These are phyloP conservation scores for Backusella westeae DNA, from an alignment of 192 early-diverging fungal species.

Conservation along the genomic window DNA sequence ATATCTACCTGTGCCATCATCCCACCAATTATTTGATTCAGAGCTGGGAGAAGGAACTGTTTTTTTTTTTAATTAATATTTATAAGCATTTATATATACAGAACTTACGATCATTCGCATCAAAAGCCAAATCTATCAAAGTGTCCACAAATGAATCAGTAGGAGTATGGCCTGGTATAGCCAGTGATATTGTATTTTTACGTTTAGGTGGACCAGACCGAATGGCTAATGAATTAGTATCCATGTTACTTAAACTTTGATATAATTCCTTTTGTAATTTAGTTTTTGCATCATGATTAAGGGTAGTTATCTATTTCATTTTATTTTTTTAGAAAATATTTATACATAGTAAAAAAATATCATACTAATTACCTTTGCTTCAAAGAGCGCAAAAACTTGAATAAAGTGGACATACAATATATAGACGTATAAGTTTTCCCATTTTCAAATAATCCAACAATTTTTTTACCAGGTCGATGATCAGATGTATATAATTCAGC, in stretches of 20 bases:
- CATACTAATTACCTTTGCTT: conserved; percentile 26
- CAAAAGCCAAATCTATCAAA: conserved; percentile 22
- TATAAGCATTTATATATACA: not conserved
- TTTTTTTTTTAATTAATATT: not conserved
- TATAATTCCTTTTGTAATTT: conserved; percentile 51
- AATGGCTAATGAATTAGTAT: not conserved
- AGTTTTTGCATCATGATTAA: conserved; percentile 44
- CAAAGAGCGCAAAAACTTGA: conserved; percentile 33
- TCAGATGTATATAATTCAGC: conserved; percentile 70
- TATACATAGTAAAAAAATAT: conserved; percentile 9
- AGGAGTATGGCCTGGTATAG: not conserved
- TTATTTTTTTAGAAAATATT: not conserved
- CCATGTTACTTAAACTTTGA: conserved; percentile 30
- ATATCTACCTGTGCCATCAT: conserved; percentile 32
- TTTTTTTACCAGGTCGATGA: conserved; percentile 64
- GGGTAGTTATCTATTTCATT: conserved; percentile 35
- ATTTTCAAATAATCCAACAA: not conserved
- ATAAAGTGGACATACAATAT: not conserved
- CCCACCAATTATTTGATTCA: conserved; percentile 55
- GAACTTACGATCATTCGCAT: conserved; percentile 10
- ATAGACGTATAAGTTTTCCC: not conserved
- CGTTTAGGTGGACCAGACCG: conserved; percentile 9
- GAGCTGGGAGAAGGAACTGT: conserved; percentile 53
- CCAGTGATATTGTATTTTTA: not conserved
- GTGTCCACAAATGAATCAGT: conserved; percentile 18